phyloP scores from a whole-genome alignment of 768 basidiomycete genomes.

The Pisolithus sp. region DNA sequence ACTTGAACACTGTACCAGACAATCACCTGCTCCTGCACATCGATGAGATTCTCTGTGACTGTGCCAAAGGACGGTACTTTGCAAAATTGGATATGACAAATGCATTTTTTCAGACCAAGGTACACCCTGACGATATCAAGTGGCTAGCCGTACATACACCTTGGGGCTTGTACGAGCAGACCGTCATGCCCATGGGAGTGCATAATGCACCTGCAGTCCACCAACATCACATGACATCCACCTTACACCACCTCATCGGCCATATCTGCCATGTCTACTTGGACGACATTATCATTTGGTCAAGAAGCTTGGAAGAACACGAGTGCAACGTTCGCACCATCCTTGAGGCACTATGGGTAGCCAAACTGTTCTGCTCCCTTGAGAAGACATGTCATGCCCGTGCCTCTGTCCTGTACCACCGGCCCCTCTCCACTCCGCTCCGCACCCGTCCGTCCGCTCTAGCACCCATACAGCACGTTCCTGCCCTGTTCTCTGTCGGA shows the following conservation, averaged over 20 bases:
- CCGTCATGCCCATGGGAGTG: constrained; percentile 34
- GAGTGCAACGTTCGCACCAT: constrained; percentile 22
- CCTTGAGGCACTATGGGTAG: constrained; percentile 19
- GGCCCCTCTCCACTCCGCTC: too few relatives aligned
- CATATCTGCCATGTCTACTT: constrained; percentile 23
- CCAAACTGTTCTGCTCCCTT: constrained; percentile 25
- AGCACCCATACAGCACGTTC: too few relatives aligned
- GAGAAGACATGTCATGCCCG: constrained; percentile 27
- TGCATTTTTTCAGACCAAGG: constrained; percentile 32
- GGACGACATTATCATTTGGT: constrained; percentile 30
- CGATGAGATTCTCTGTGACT: constrained; percentile 6
- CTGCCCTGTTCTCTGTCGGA: too few relatives aligned
- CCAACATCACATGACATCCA: constrained; percentile 27
- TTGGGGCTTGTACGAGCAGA: constrained; percentile 30
- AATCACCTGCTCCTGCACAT: constrained; percentile 19
- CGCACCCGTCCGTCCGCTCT: too few relatives aligned
- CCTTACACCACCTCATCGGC: constrained; percentile 30
- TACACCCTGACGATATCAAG: constrained; percentile 19
- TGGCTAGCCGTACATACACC: constrained; percentile 22
- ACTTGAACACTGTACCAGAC: constrained; percentile 18
- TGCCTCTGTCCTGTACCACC: too few relatives aligned
- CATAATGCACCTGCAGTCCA: constrained; percentile 29
- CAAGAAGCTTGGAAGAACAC: constrained; percentile 30
- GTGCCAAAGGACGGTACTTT: constrained; percentile 18
- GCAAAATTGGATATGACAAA: constrained; percentile 34